phyloP scores from a whole-genome alignment of 2,329 filamentous ascomycete species.

The Botryosphaeria dothidea region DNA sequence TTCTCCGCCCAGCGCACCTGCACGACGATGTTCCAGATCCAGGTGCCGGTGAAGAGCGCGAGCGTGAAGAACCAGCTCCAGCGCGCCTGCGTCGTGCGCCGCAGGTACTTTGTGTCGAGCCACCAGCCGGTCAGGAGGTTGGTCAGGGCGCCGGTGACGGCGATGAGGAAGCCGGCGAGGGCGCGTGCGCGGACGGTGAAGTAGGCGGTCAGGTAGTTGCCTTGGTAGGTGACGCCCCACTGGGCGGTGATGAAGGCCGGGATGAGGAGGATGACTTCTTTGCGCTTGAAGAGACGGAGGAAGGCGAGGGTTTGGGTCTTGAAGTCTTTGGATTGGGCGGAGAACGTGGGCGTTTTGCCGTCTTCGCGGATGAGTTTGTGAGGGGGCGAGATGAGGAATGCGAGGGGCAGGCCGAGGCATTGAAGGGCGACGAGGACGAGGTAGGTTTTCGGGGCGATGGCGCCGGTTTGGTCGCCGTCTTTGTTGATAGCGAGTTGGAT shows the following conservation, averaged over 20 bases:
- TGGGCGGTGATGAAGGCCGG: slow-evolving; percentile 53
- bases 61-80: slow-evolving; percentile 42
- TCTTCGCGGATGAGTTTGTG: slow-evolving; percentile 48
- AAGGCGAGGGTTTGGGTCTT: slow-evolving; percentile 33
- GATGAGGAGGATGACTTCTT: slow-evolving; percentile 51
- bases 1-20: slow-evolving; percentile 28
- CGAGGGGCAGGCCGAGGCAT: slow-evolving; percentile 48
- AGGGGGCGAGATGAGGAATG: slow-evolving; percentile 48
- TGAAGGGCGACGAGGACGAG: slow-evolving; percentile 46
- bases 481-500: slow-evolving; percentile 55
- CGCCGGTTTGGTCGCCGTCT: slow-evolving; percentile 44
- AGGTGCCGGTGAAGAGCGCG: slow-evolving; percentile 45
- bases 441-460: slow-evolving; percentile 47
- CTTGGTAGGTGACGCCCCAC: slow-evolving; percentile 54
- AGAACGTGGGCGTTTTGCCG: slow-evolving; percentile 30
- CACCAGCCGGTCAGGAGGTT: slow-evolving; percentile 55
- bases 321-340: slow-evolving; percentile 21
- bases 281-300: slow-evolving; percentile 41
- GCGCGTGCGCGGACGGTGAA: slow-evolving; percentile 53
- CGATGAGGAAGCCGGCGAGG: slow-evolving; percentile 48
- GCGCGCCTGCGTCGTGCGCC: slow-evolving; percentile 39
- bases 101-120: slow-evolving; percentile 44
- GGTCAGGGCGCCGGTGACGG: slow-evolving; percentile 47
- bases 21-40: slow-evolving; percentile 51
- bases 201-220: slow-evolving; percentile 56